These are phyloP conservation scores for Penicillium robsamsonii DNA, from an alignment of 495 filamentous ascomycete genomes.

Conservation along the genomic window DNA sequence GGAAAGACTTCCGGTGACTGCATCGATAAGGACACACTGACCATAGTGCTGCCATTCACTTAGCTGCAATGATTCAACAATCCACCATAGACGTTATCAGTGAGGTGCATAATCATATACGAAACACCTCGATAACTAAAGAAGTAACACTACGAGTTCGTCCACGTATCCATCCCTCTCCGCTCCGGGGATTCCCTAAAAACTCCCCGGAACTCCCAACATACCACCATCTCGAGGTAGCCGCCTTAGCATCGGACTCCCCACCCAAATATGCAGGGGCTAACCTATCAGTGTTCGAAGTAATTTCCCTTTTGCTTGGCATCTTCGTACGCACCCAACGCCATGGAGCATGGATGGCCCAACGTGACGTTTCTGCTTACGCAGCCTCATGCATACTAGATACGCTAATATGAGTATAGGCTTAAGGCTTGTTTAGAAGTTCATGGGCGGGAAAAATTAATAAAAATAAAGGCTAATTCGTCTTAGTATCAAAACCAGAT, in stretches of 20 bases:
- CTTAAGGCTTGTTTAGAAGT: not conserved
- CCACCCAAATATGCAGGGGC: slow-evolving; percentile 27
- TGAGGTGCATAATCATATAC: not conserved
- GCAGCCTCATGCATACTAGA: slow-evolving; percentile 13
- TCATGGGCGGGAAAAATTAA: not conserved
- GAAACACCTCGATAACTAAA: not conserved
- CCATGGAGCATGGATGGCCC: slow-evolving; percentile 8
- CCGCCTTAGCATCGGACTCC: not conserved
- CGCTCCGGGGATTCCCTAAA: not conserved
- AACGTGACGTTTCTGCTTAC: slow-evolving; percentile 30
- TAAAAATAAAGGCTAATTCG: not conserved
- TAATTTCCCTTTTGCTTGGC: slow-evolving; percentile 18
- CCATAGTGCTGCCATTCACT: not conserved
- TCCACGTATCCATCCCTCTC: not conserved
- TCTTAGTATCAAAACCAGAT: not conserved
- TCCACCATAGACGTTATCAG: not conserved
- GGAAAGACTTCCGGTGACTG: not conserved
- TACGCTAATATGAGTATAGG: not conserved
- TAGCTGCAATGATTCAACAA: not conserved
- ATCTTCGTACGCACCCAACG: not conserved
- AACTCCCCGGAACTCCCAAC: not conserved
- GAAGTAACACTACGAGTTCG: not conserved
- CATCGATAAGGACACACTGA: not conserved
- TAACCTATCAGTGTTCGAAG: slow-evolving; percentile 11
- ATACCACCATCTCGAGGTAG: not conserved